phyloP scores from a whole-genome alignment of 768 basidiomycete species.

The Panellus pusillus region DNA sequence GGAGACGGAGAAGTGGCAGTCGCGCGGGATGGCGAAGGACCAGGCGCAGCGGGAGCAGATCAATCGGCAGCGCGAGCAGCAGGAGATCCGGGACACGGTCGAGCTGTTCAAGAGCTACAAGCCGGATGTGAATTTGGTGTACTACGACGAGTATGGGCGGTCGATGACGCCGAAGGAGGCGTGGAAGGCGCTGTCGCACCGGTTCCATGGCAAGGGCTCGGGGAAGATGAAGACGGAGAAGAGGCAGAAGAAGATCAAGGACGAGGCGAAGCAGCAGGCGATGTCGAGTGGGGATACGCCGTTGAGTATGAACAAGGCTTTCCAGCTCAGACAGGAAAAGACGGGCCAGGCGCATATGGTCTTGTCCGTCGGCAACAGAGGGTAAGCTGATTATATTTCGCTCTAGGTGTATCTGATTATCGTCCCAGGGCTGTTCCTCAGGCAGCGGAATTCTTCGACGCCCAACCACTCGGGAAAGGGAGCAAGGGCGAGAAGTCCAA shows the following conservation, averaged over 20 bases:
- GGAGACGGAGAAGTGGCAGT: slow-evolving; percentile 75
- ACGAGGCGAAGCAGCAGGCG: slow-evolving; percentile 90
- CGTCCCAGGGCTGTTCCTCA: slow-evolving; percentile 78
- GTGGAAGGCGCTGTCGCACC: slow-evolving; percentile 96
- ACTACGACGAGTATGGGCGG: slow-evolving; percentile 95
- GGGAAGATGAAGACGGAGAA: slow-evolving; percentile 98
- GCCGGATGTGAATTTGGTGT: slow-evolving; percentile 94
- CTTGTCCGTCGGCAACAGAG: slow-evolving; percentile 89
- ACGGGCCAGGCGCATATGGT: slow-evolving; percentile 97
- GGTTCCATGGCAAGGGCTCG: slow-evolving; percentile 97
- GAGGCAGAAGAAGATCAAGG: slow-evolving; percentile 93
- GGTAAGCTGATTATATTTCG: slow-evolving; percentile 46
- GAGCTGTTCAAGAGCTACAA: slow-evolving; percentile 93
- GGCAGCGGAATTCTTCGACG: slow-evolving; percentile 75
- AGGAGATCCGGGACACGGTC: slow-evolving; percentile 79
- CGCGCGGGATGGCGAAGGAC: slow-evolving; percentile 82
- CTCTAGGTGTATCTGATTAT: slow-evolving; percentile 13
- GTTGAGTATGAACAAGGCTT: slow-evolving; percentile 91
- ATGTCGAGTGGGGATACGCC: slow-evolving; percentile 97
- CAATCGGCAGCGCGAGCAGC: slow-evolving; percentile 87
- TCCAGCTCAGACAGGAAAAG: slow-evolving; percentile 91
- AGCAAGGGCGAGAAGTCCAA: slow-evolving; percentile 82
- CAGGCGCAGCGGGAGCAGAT: slow-evolving; percentile 95
- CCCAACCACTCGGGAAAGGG: slow-evolving; percentile 77
- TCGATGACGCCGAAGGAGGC: slow-evolving; percentile 90